Conservation (phyloP, 352 stramenopile genomes). For the Pythium insidiosum region DNA sequence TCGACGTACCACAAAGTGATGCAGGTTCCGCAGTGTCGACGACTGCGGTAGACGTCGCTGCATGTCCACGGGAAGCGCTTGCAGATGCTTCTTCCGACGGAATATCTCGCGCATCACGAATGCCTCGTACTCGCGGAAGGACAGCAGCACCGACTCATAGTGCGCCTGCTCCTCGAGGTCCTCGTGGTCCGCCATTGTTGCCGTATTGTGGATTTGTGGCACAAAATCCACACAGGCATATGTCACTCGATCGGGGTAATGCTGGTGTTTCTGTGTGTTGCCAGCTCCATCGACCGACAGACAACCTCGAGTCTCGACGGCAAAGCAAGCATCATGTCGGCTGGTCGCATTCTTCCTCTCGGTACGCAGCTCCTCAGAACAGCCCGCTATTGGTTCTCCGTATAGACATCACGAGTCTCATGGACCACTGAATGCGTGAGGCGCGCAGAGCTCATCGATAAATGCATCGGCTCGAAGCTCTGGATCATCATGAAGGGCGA, state of each 20-base stretch:
- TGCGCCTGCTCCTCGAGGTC: constrained; percentile 75
- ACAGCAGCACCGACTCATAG: constrained; percentile 79
- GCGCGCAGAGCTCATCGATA: constrained; percentile 99
- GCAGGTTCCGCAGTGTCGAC: constrained; percentile 64
- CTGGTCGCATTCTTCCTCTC: too few relatives aligned
- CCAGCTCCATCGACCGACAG: too few relatives aligned
- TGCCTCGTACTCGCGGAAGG: constrained; percentile 79
- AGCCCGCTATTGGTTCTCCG: too few relatives aligned
- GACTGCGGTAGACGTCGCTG: constrained; percentile 60
- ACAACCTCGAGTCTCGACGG: too few relatives aligned
- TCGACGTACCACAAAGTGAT: constrained; percentile 57
- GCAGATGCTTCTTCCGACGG: constrained; percentile 75
- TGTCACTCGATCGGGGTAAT: too few relatives aligned
- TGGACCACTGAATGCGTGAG: too few relatives aligned
- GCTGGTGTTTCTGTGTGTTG: too few relatives aligned
- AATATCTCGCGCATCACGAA: constrained; percentile 82
- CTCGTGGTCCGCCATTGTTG: constrained; percentile 14
- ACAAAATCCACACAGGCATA: too few relatives aligned
- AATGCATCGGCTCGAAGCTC: constrained; percentile 97
- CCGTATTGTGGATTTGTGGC: too few relatives aligned
- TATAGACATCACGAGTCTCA: too few relatives aligned
- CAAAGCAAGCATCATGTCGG: too few relatives aligned
- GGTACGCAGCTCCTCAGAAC: too few relatives aligned
- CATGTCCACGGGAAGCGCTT: constrained; percentile 64
- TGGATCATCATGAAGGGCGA: constrained; percentile 99